Percentiles rank a stretch among this genome's conserved stretches.
Evolutionary conservation across 2,329 filamentous ascomycete species (phyloP).

Genomic region (Calonectria naviculata): DNA sequence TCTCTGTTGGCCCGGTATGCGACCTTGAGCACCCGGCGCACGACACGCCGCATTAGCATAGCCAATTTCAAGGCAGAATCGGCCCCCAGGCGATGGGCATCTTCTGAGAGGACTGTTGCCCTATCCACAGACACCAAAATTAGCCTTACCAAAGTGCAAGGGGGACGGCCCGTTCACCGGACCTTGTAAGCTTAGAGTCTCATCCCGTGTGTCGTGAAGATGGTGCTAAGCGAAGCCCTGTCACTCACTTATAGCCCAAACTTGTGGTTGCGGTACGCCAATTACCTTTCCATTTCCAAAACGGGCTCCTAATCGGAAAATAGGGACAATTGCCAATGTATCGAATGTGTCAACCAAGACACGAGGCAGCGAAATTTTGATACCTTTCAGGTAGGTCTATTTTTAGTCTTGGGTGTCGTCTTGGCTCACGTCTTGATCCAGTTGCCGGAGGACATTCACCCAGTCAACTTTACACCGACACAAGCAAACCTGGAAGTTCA

Average conservation of each 20-base stretch:
- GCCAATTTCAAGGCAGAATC: conserved; percentile 13
- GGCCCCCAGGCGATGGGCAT: conserved; percentile 18
- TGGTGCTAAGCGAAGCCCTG: conserved; percentile 17
- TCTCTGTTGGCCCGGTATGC: conserved; percentile 26
- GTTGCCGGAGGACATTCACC: conserved; percentile 46
- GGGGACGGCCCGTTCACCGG: conserved; percentile 15
- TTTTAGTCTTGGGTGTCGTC: not conserved
- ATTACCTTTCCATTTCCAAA: conserved; percentile 2
- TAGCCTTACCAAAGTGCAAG: conserved; percentile 21
- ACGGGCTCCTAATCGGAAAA: conserved; percentile 19
- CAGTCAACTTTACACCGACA: conserved; percentile 41
- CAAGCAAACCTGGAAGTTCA: conserved; percentile 45
- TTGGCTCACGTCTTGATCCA: conserved; percentile 25
- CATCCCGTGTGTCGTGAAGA: not conserved
- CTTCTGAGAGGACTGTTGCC: conserved; percentile 21
- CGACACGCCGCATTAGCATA: conserved; percentile 1
- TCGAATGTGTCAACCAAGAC: conserved; percentile 52
- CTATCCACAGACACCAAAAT: conserved; percentile 29
- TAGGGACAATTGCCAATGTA: conserved; percentile 58
- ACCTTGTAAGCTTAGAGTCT: conserved; percentile 32
- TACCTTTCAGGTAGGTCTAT: conserved; percentile 48
- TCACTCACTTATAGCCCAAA: conserved; percentile 34
- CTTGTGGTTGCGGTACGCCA: conserved; percentile 42
- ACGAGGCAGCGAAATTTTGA: conserved; percentile 56
- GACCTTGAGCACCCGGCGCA: conserved; percentile 10